Evolutionary conservation across 2,329 filamentous ascomycete genomes (phyloP).

Genomic region (Aspergillus neoniger): DNA sequence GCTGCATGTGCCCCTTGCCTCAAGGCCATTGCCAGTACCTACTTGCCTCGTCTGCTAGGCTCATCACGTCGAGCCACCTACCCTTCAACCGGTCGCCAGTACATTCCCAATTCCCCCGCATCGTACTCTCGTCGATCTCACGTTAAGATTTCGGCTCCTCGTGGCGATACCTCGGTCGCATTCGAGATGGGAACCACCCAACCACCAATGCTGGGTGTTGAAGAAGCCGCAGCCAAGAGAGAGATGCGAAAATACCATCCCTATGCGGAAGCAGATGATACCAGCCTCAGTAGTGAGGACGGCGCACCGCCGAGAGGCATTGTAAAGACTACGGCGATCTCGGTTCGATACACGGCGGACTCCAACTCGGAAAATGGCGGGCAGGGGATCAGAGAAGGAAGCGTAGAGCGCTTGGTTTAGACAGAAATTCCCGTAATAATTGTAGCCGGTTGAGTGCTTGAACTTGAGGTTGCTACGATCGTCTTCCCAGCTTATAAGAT

Average conservation of each 20-base stretch:
- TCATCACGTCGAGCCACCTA: not conserved
- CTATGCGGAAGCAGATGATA: not conserved
- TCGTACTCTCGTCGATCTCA: not conserved
- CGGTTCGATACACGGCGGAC: not conserved
- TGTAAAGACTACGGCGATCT: not conserved
- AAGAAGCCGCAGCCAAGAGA: not conserved
- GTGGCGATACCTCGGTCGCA: not conserved
- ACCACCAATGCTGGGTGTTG: not conserved
- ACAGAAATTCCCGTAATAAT: no score
- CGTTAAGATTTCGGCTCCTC: not conserved
- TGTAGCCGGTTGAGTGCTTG: no score
- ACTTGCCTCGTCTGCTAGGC: not conserved
- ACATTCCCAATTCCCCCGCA: not conserved
- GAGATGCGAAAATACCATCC: conserved; percentile 4
- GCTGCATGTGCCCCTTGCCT: conserved; percentile 33
- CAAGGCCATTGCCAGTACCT: conserved; percentile 21
- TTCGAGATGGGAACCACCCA: not conserved
- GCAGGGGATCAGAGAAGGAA: not conserved
- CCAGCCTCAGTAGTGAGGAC: conserved; percentile 1
- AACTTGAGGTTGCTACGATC: not conserved
- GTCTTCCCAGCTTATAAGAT: not conserved
- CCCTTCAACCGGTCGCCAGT: not conserved
- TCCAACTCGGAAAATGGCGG: not conserved
- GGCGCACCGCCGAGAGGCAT: not conserved
- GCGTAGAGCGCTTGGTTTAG: not conserved